Conservation (phyloP, 306 rosid genomes). For the Cucumis cinereus region DNA sequence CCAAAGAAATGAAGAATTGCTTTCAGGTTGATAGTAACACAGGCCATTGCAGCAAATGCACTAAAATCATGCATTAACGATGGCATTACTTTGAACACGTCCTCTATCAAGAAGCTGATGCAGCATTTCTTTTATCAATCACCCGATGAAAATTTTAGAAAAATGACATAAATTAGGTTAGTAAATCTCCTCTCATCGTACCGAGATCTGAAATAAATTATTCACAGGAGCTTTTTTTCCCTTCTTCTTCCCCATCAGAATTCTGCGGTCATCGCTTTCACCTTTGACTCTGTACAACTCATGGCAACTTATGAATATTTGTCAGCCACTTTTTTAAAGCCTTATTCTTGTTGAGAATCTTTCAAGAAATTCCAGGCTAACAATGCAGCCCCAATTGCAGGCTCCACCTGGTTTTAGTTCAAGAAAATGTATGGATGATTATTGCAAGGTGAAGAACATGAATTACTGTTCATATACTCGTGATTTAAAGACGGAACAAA, state of each 20-base stretch:
- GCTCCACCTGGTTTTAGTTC: slow-evolving; percentile 53
- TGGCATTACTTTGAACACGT: neutral
- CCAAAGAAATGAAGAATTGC: neutral
- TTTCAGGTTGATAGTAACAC: neutral
- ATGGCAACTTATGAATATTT: neutral
- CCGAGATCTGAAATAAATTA: neutral
- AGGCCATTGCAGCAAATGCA: neutral
- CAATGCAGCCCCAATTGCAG: slow-evolving; percentile 96
- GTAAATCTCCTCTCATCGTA: neutral
- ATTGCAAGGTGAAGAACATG: neutral
- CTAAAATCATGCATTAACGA: neutral
- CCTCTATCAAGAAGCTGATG: neutral
- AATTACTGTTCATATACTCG: neutral
- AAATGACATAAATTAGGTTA: neutral
- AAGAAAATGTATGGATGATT: neutral
- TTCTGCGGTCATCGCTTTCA: neutral
- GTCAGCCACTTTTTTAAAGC: slow-evolving; percentile 20
- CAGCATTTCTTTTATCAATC: neutral
- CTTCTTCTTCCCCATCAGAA: neutral
- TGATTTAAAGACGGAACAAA: neutral
- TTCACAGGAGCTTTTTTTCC: neutral
- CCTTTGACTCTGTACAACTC: neutral
- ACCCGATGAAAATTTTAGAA: neutral
- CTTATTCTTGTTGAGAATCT: slow-evolving; percentile 26
- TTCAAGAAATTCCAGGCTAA: slow-evolving; percentile 82